Evolutionary conservation across 2,329 filamentous ascomycete species (phyloP).

Genomic region (Penicillium sp.): DNA sequence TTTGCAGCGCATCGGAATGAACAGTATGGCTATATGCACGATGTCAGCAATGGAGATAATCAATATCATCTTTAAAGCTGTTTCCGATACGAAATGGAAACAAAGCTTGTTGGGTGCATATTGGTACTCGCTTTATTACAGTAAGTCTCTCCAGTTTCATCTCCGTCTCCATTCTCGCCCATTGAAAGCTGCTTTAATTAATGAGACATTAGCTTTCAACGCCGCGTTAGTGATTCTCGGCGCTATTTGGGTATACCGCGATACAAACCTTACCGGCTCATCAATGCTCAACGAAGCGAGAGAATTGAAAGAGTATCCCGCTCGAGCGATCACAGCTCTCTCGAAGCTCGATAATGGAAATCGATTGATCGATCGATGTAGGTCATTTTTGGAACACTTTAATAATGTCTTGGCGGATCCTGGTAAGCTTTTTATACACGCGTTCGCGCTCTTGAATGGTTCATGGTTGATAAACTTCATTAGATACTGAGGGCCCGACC

Average conservation of each 20-base stretch:
- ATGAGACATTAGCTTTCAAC: conserved; percentile 28
- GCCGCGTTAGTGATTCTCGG: conserved; percentile 37
- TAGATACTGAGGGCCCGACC: neutral
- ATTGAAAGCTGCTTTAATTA: neutral
- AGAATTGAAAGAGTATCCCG: conserved; percentile 14
- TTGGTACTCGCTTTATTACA: conserved; percentile 37
- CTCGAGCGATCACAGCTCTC: conserved; percentile 23
- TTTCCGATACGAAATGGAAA: conserved; percentile 17
- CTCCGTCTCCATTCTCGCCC: too few species aligned
- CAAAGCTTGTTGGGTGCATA: conserved; percentile 31
- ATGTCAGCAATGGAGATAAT: conserved; percentile 33
- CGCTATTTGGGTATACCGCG: conserved; percentile 20
- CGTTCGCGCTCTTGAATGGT: neutral
- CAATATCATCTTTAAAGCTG: conserved; percentile 21
- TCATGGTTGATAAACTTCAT: neutral
- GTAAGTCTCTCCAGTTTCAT: conserved; percentile 20
- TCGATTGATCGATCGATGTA: conserved; percentile 31
- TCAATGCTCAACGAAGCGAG: conserved; percentile 7
- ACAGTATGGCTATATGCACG: conserved; percentile 34
- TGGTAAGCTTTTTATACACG: conserved; percentile 1
- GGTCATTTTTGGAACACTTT: conserved; percentile 28
- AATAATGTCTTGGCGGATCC: conserved; percentile 4
- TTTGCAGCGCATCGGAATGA: conserved; percentile 33
- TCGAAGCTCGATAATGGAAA: conserved; percentile 29
- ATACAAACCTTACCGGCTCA: conserved; percentile 5